Percentiles rank a stretch among this genome's conserved stretches.
These are phyloP conservation scores for Saccharomycopsis sp. DNA, from an alignment of 805 yeast species.

Conservation along the genomic window DNA sequence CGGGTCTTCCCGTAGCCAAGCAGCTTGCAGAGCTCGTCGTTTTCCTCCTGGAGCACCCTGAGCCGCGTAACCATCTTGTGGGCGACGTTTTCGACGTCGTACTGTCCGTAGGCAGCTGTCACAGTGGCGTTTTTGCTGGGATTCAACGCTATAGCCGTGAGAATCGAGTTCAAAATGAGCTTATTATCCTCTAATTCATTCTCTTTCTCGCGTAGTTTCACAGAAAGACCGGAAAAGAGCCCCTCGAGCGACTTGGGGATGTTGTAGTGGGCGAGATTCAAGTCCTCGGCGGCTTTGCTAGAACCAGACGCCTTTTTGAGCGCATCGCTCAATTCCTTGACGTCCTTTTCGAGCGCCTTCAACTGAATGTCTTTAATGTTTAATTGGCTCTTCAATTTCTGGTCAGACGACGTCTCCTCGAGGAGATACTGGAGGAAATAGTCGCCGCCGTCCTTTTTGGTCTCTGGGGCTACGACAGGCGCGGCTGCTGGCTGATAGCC, in stretches of 20 bases:
- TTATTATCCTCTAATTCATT: constrained; percentile 58
- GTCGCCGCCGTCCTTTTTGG: neutral
- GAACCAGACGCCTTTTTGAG: constrained; percentile 24
- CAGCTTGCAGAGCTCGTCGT: constrained; percentile 62
- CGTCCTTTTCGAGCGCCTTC: constrained; percentile 39
- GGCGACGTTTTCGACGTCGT: constrained; percentile 68
- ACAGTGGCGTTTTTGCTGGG: constrained; percentile 34
- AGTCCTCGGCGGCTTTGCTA: constrained; percentile 5
- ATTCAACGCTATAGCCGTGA: constrained; percentile 48
- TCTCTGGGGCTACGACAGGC: neutral
- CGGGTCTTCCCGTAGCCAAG: constrained; percentile 70
- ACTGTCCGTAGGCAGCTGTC: constrained; percentile 49
- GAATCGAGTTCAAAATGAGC: constrained; percentile 52
- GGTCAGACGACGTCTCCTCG: neutral
- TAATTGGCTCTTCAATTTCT: constrained; percentile 42
- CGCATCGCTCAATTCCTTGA: constrained; percentile 34
- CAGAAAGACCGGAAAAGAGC: constrained; percentile 43
- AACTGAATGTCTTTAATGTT: constrained; percentile 49
- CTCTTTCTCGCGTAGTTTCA: constrained; percentile 39
- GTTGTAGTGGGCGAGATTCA: constrained; percentile 18
- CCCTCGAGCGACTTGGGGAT: constrained; percentile 41
- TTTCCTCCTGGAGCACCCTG: constrained; percentile 57
- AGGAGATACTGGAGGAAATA: neutral
- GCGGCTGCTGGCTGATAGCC: no score
- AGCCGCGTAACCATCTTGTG: constrained; percentile 64